Percentiles rank a stretch among this genome's conserved stretches.
These are phyloP conservation scores for Pholiota molesta DNA, from an alignment of 768 basidiomycete species.

Conservation along the genomic window DNA sequence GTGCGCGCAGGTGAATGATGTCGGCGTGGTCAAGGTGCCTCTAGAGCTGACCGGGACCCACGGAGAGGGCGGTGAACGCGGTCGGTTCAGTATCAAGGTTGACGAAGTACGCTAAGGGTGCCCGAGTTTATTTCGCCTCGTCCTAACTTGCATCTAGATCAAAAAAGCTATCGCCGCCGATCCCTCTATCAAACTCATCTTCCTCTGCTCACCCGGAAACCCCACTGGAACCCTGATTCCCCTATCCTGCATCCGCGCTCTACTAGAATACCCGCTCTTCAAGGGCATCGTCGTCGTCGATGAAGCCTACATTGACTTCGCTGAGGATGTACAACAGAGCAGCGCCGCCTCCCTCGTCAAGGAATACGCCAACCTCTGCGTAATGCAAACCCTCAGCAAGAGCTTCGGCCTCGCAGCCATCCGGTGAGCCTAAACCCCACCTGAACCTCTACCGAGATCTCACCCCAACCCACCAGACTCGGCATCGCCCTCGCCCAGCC, in stretches of 20 bases:
- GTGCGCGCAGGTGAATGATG: slow-evolving; percentile 93
- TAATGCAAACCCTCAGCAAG: slow-evolving; percentile 97
- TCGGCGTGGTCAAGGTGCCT: slow-evolving; percentile 77
- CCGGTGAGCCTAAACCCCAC: slow-evolving; percentile 53
- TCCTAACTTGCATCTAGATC: slow-evolving; percentile 47
- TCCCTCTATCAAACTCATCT: slow-evolving; percentile 85
- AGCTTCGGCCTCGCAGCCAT: slow-evolving; percentile 96
- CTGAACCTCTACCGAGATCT: background rate
- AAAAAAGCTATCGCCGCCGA: slow-evolving; percentile 70
- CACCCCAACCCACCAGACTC: slow-evolving; percentile 49
- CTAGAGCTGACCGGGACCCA: slow-evolving; percentile 58
- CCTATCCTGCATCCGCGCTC: slow-evolving; percentile 61
- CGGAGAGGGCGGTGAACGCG: slow-evolving; percentile 75
- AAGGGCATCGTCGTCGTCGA: slow-evolving; percentile 93
- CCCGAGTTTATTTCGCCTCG: background rate
- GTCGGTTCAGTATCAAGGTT: slow-evolving; percentile 74
- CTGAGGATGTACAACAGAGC: slow-evolving; percentile 42
- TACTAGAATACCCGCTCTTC: slow-evolving; percentile 81
- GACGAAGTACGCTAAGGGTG: slow-evolving; percentile 60
- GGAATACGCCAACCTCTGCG: slow-evolving; percentile 86
- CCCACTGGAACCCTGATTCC: slow-evolving; percentile 91
- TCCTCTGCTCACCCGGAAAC: slow-evolving; percentile 97
- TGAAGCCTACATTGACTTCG: slow-evolving; percentile 98
- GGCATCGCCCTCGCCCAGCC: slow-evolving; percentile 92
- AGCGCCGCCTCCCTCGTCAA: slow-evolving; percentile 74